A percentile compares a stretch with the other conserved stretches of the same genome.
These are phyloP conservation scores for Ogataea nonfermentans DNA, from an alignment of 805 yeast species.

Conservation along the genomic window DNA sequence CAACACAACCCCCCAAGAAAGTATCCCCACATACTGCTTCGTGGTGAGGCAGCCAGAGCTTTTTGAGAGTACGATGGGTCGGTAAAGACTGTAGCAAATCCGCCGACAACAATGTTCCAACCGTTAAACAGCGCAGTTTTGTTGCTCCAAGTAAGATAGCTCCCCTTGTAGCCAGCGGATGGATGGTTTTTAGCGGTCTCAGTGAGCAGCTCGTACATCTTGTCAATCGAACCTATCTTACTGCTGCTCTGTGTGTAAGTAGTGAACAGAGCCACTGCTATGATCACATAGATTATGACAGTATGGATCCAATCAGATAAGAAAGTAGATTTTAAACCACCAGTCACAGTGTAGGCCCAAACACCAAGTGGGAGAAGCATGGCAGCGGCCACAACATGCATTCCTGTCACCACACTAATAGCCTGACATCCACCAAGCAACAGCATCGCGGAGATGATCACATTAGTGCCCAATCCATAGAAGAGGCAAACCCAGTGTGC, in stretches of 20 bases:
- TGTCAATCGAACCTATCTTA: conserved; percentile 35
- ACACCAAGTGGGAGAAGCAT: conserved; percentile 48
- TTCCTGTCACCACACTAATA: conserved; percentile 40
- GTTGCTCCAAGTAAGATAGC: conserved; percentile 36
- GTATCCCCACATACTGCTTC: conserved; percentile 32
- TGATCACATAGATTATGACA: conserved; percentile 41
- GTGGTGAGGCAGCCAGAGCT: conserved; percentile 32
- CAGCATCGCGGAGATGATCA: conserved; percentile 38
- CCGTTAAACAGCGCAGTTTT: conserved; percentile 37
- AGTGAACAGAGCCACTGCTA: conserved; percentile 28
- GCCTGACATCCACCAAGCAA: conserved; percentile 46
- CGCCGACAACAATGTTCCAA: conserved; percentile 35
- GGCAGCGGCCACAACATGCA: conserved; percentile 44
- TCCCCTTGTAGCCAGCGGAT: conserved; percentile 28
- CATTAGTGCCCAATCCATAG: conserved; percentile 39
- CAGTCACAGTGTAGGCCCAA: conserved; percentile 45
- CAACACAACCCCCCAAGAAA: conserved; percentile 34
- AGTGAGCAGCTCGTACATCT: conserved; percentile 33
- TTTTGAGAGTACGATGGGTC: conserved; percentile 33
- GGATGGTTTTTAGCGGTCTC: conserved; percentile 22
- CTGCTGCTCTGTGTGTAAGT: conserved; percentile 29
- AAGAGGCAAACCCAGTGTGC: conserved; percentile 37
- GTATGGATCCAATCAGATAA: conserved; percentile 52
- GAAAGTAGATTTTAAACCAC: conserved; percentile 52
- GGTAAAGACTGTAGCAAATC: conserved; percentile 30